A percentile compares a stretch with the other conserved stretches of the same genome.
Conservation (phyloP, 352 stramenopile genomes). For the Phytophthora litchii region DNA sequence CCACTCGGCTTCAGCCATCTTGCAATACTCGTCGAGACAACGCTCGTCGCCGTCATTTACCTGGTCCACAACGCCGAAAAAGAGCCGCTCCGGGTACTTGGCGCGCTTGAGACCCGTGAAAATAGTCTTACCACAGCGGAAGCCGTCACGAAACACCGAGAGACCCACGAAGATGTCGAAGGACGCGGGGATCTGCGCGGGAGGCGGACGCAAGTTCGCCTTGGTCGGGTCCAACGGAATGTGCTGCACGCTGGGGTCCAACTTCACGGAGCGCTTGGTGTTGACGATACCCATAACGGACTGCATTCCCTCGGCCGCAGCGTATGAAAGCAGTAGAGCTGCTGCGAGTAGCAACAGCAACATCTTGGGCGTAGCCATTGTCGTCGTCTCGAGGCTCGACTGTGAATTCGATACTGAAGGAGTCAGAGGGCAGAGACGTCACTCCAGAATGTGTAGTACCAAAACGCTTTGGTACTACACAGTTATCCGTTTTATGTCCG, state of each 20-base stretch:
- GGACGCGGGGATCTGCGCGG: conserved; percentile 50
- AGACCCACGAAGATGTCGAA: conserved; percentile 79
- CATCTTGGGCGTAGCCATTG: conserved; percentile 8
- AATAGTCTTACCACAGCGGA: conserved; percentile 82
- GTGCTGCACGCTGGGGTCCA: conserved; percentile 80
- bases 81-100: conserved; percentile 69
- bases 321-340: conserved; percentile 18
- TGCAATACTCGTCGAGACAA: conserved; percentile 82
- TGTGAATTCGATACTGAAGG: conserved; percentile 30
- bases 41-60: conserved; percentile 71
- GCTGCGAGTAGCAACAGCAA: conserved; percentile 12
- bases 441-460: conserved; percentile 1
- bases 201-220: conserved; percentile 56
- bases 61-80: conserved; percentile 86
- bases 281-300: conserved; percentile 65
- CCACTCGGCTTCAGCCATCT: conserved; percentile 72
- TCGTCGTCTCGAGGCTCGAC: conserved; percentile 20
- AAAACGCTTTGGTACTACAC: conserved; percentile 8
- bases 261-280: conserved; percentile 54
- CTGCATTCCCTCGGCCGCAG: conserved; percentile 28
- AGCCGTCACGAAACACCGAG: conserved; percentile 84
- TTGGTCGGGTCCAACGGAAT: conserved; percentile 51
- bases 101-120: conserved; percentile 79
- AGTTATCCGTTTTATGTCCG: conserved; percentile 1
- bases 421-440: conserved; percentile 35